These are phyloP conservation scores for Trichosanthes truncata DNA, from an alignment of 306 rosid genomes.

Conservation along the genomic window DNA sequence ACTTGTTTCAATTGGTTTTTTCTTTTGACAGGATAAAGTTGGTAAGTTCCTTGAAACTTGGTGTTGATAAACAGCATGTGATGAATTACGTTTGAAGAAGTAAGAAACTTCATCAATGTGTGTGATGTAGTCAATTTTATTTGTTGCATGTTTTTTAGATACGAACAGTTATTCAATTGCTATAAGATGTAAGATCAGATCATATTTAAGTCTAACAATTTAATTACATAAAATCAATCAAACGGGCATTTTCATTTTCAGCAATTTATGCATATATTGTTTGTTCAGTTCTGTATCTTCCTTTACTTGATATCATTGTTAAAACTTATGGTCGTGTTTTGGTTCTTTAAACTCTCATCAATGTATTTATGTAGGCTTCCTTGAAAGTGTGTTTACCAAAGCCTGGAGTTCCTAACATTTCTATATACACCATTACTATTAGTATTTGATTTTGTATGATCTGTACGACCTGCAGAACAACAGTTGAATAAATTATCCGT, in stretches of 20 bases:
- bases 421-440: neutral
- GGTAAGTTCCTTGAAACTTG: constrained; percentile 62
- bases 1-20: constrained; percentile 13
- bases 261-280: neutral
- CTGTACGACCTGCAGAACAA: neutral
- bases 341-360: neutral
- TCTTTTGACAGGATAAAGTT: constrained; percentile 78
- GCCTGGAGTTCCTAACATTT: neutral
- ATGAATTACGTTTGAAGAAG: constrained; percentile 28
- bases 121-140: constrained; percentile 5
- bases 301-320: neutral
- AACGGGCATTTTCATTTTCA: neutral
- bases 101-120: constrained; percentile 24
- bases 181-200: neutral
- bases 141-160: constrained; percentile 4
- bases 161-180: neutral
- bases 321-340: neutral
- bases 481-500: neutral
- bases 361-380: neutral
- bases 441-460: neutral
- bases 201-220: neutral
- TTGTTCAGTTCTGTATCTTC: neutral
- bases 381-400: neutral
- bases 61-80: constrained; percentile 17
- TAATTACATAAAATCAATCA: neutral